Conservation (phyloP, 1,139 yeast species). For the Williopsis jadinii region DNA sequence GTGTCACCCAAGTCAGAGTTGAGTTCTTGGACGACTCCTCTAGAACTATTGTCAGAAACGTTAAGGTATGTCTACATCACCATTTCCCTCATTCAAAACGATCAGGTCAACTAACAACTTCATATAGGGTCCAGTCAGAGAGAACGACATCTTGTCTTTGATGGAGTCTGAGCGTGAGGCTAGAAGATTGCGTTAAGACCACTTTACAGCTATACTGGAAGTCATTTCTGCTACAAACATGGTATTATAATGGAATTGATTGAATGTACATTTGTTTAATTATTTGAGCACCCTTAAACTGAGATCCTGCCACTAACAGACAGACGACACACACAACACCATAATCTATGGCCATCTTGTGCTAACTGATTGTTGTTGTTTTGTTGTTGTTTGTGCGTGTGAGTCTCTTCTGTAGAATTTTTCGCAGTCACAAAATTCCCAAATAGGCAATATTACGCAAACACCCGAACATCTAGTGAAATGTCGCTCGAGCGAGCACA, state of each 20-base stretch:
- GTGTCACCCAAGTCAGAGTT: slow-evolving; percentile 99
- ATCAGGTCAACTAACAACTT: background rate
- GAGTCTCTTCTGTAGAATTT: background rate
- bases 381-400: background rate
- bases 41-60: slow-evolving; percentile 99
- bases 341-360: background rate
- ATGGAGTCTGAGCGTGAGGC: slow-evolving; percentile 99
- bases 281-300: slow-evolving; percentile 3
- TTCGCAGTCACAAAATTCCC: slow-evolving; percentile 4
- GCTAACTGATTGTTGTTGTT: no score
- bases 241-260: slow-evolving; percentile 11
- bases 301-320: slow-evolving; percentile 1
- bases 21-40: slow-evolving; percentile 98
- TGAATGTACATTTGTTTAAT: slow-evolving; percentile 22
- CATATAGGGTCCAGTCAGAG: slow-evolving; percentile 90
- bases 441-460: background rate
- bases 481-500: no score
- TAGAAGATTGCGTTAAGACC: slow-evolving; percentile 46
- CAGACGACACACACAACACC: background rate
- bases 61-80: slow-evolving; percentile 35
- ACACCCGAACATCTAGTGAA: slow-evolving; percentile 1
- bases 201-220: slow-evolving; percentile 1
- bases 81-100: background rate
- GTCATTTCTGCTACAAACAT: slow-evolving; percentile 1
- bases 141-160: slow-evolving; percentile 96